Percentiles rank a stretch among this genome's conserved stretches.
These are phyloP conservation scores for Chenopodium album DNA, from an alignment of 148 eudicot species.

Conservation along the genomic window DNA sequence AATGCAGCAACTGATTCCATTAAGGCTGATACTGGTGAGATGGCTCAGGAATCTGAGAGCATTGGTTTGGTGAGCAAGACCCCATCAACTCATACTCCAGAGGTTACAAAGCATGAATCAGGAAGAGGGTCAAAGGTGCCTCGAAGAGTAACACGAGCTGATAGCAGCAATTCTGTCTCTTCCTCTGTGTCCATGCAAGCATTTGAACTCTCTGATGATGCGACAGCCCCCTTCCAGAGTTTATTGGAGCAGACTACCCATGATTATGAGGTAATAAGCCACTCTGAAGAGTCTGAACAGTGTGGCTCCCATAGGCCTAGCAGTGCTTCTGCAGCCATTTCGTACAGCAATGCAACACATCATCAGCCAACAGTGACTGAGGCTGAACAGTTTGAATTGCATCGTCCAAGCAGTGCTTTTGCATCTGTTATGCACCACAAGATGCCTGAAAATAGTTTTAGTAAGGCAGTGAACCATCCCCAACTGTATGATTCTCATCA, in stretches of 20 bases:
- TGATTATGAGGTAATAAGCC: conserved; percentile 36
- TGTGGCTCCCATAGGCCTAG: conserved; percentile 38
- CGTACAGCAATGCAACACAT: conserved; percentile 23
- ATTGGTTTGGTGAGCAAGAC: conserved; percentile 23
- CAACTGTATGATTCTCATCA: conserved; percentile 35
- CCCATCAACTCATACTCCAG: conserved; percentile 23
- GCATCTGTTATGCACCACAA: conserved; percentile 41
- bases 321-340: conserved; percentile 37
- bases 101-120: conserved; percentile 36
- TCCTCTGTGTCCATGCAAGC: conserved; percentile 77
- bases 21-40: conserved; percentile 39
- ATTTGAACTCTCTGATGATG: conserved; percentile 77
- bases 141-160: conserved; percentile 44
- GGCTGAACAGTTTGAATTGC: conserved; percentile 11
- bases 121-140: conserved; percentile 24
- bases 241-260: conserved; percentile 33
- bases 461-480: conserved; percentile 25
- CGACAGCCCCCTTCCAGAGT: conserved; percentile 41
- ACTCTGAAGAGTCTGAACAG: conserved; percentile 38
- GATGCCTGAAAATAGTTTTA: conserved; percentile 26
- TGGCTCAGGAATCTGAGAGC: conserved; percentile 37
- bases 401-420: conserved; percentile 37
- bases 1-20: conserved; percentile 31
- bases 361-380: conserved; percentile 27
- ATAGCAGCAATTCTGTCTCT: conserved; percentile 73